Evolutionary conservation across 345 rosid genomes (phyloP), one percentile per base, ranked within the genome.

Genomic region (Bruguiera parviflora): DNA sequence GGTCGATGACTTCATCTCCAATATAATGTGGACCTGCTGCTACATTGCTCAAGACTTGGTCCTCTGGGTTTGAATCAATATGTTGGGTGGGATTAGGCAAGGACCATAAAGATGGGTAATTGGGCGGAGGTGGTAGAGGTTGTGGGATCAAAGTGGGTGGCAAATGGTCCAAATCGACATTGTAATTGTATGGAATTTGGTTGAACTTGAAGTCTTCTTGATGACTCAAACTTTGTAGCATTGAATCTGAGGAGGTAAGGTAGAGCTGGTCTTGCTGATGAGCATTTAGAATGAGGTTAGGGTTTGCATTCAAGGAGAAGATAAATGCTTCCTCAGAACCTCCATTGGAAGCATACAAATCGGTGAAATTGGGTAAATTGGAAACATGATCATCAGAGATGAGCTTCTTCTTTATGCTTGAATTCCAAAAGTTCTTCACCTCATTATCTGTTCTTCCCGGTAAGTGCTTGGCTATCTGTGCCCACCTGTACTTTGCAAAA

Each of bases 281-380:
- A 63, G 63, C 25, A 58, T 5, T 65, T 19, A 79, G 57, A 74
- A 74, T 72, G 74, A 82, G 64, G 66, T 68, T 89, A 84, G 89
- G 88, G 87, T 82, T 87, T 84, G 68, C 74, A 66, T 58, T 75
- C 39, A 74, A 52, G 55, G 89, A 60, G 68, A 82, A 80, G 78
- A 33, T 33, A 33, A 86, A 75, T 74, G 79, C 58, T 68, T 81
- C 86, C 19, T 78, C 83, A 32, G 73, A 52, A 25, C 29, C 66
- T 43, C 58, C 16, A 55, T 10, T 59, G 39, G 77, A 72, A 67
- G 62, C 61, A 59, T 67, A 84, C 28, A 79, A 53, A 27, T 60
- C 68, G 22, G 71, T 53, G 66, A 79, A 74, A 58, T 49, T 72
- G 10, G 83, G 74, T 61, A 85, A 74, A 53, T 78, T 55, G 56